Evolutionary conservation across 1,139 yeast species (phyloP), one percentile per base, ranked within the genome.

Genomic region (Kodamaea plutei): DNA sequence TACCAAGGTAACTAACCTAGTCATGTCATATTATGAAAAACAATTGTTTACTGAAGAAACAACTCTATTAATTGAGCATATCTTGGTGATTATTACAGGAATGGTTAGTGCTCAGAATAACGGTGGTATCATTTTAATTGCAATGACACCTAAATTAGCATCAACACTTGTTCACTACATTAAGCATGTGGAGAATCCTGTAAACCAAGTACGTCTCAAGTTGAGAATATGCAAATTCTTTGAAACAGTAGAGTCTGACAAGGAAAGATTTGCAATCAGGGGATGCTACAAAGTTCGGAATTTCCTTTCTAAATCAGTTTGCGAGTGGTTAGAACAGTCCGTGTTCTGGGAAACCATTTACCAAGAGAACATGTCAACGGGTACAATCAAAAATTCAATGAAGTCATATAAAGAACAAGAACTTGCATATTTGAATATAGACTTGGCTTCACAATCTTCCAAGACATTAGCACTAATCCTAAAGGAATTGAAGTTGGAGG

Each of bases 281-380:
- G 87, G 89, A 25, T 83, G 80, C 23, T 69, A 69, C 41, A 63
- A 64, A 30, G 43, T 73, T 10, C 73, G 91, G 44, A 84, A 83
- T 49, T 58, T 58, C 27, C 73, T 76, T 56, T 75, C 87, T 4
- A 71, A 76, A 41, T 53, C 70, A 7, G 69, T 75, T 5, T 71
- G 78, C 12, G 80, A 73, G 26, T 84, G 93, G 89, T 66, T 85
- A 33, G 88, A 79, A 38, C 61, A 62, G 29, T 72, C 85, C 1
- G 67, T 69, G 8, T 60, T 64, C 40, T 55, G 43, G 19, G 18
- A 4, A 9, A n/a, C 23, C 6, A 12, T 10, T 11, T 13, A 13
- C 13, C 13, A 21, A 11, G 9, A 25, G 8, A 19, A 15, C 8
- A 17, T 14, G 8, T 15, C 16, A 3, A 8, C 22, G 6, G 5